Evolutionary conservation across 2,329 filamentous ascomycete genomes (phyloP).

Genomic region (Fusarium sp.): DNA sequence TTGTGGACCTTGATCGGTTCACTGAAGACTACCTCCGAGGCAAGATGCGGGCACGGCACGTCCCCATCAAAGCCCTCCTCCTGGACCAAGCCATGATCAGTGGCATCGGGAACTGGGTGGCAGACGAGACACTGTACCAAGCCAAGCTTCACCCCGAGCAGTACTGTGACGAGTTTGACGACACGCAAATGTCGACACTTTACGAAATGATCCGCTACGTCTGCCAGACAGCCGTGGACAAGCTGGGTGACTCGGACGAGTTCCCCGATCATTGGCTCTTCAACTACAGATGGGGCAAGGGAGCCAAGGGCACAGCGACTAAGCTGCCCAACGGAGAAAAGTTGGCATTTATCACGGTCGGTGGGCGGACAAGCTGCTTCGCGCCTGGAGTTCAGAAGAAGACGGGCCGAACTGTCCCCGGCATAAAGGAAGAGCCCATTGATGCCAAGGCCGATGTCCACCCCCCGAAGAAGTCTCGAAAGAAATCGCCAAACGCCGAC

Average conservation of each 20-base stretch:
- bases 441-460: constrained; percentile 48
- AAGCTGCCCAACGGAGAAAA: constrained; percentile 87
- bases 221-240: constrained; percentile 83
- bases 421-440: constrained; percentile 61
- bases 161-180: constrained; percentile 86
- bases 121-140: constrained; percentile 93
- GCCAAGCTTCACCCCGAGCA: constrained; percentile 93
- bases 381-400: constrained; percentile 92
- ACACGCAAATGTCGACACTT: constrained; percentile 79
- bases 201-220: constrained; percentile 84
- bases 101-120: constrained; percentile 98
- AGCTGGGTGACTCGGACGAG: constrained; percentile 84
- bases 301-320: constrained; percentile 79
- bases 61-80: constrained; percentile 90
- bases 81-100: constrained; percentile 91
- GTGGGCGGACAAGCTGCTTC: constrained; percentile 91
- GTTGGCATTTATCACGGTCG: constrained; percentile 89
- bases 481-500: constrained; percentile 39
- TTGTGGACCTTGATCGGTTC: constrained; percentile 83
- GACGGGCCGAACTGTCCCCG: constrained; percentile 61
- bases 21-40: constrained; percentile 82
- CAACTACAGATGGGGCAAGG: constrained; percentile 91
- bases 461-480: constrained; percentile 47
- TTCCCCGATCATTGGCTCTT: constrained; percentile 94
- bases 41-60: constrained; percentile 81